These are phyloP conservation scores for Phytophthora sp. DNA, from an alignment of 352 stramenopile species.

Conservation along the genomic window DNA sequence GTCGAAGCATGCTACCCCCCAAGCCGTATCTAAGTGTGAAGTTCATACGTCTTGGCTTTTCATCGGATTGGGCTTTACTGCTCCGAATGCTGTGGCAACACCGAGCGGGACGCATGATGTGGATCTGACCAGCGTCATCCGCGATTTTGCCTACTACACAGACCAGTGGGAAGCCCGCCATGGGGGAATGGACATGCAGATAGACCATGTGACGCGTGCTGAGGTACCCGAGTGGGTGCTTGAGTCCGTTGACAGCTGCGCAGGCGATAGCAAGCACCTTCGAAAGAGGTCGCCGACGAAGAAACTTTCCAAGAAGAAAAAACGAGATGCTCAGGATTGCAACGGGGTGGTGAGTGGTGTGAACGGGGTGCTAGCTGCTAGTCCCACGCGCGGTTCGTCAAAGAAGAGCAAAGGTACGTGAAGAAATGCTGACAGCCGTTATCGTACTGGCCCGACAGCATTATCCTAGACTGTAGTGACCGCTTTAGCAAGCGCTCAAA, in stretches of 20 bases:
- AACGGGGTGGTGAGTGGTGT: background rate
- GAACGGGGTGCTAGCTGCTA: background rate
- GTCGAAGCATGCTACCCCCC: conserved; percentile 14
- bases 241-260: conserved; percentile 37
- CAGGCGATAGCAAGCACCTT: conserved; percentile 35
- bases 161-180: conserved; percentile 79
- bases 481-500: background rate
- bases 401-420: conserved; percentile 56
- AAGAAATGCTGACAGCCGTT: conserved; percentile 21
- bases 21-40: conserved; percentile 18
- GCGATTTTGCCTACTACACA: conserved; percentile 76
- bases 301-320: conserved; percentile 37
- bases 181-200: conserved; percentile 84
- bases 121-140: conserved; percentile 75
- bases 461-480: conserved; percentile 5
- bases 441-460: conserved; percentile 1
- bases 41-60: conserved; percentile 76
- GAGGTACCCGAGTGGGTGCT: conserved; percentile 75
- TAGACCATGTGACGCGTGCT: conserved; percentile 65
- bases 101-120: conserved; percentile 41
- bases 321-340: conserved; percentile 22
- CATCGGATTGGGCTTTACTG: conserved; percentile 72
- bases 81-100: conserved; percentile 30
- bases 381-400: conserved; percentile 16
- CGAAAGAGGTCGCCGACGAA: conserved; percentile 19